Percentiles rank a stretch among this genome's conserved stretches.
phyloP scores from a whole-genome alignment of 2,329 filamentous ascomycete genomes.

The Microcera coccophila region DNA sequence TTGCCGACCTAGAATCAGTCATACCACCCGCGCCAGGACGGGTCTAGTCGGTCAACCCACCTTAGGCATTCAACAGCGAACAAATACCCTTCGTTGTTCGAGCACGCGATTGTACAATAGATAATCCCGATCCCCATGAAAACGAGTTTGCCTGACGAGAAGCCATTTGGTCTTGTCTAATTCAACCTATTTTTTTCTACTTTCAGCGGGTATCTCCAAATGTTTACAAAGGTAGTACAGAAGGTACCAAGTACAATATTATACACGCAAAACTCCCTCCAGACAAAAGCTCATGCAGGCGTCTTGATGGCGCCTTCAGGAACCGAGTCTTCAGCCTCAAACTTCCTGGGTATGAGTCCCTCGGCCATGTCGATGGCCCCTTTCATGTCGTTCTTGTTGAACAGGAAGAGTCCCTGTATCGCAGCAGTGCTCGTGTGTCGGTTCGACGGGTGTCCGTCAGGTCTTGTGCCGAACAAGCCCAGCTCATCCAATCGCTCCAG shows the following conservation, averaged over 20 bases:
- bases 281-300: conserved; percentile 28
- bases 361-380: conserved; percentile 81
- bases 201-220: conserved; percentile 13
- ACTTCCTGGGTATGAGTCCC: conserved; percentile 55
- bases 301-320: conserved; percentile 41
- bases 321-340: conserved; percentile 45
- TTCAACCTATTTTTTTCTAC: no score
- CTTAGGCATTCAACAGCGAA: no score
- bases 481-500: conserved; percentile 64
- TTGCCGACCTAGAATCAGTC: no score
- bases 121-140: no score
- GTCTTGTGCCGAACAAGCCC: conserved; percentile 61
- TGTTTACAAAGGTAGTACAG: neutral
- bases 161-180: no score
- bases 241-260: neutral
- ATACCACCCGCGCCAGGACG: no score
- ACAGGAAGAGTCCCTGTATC: conserved; percentile 89
- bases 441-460: conserved; percentile 44
- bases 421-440: conserved; percentile 78
- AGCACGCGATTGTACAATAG: no score
- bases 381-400: conserved; percentile 87
- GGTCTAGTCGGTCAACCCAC: no score
- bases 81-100: no score
- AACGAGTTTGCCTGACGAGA: no score
- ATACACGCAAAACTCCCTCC: conserved; percentile 4